Conservation (phyloP, 2,329 filamentous ascomycete genomes). For the Fusarium subtropicale region DNA sequence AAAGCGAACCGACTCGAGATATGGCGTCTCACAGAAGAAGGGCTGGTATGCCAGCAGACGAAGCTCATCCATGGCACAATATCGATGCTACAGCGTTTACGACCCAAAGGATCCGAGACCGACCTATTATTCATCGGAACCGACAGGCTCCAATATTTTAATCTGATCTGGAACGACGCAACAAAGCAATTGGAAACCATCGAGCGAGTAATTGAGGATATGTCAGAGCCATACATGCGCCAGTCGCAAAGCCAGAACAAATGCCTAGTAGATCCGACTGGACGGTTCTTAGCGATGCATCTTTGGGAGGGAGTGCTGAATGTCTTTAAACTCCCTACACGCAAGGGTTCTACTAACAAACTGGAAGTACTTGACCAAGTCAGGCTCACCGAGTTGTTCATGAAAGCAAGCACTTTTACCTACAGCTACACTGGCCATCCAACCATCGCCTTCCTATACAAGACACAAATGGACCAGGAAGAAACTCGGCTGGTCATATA, state of each 20-base stretch:
- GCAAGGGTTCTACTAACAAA: constrained; percentile 58
- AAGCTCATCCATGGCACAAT: constrained; percentile 86
- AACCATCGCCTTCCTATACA: constrained; percentile 69
- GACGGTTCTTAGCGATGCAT: constrained; percentile 68
- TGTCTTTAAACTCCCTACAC: constrained; percentile 62
- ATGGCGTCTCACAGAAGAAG: constrained; percentile 75
- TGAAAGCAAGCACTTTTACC: constrained; percentile 68
- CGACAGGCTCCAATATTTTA: constrained; percentile 91
- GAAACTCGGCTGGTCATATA: constrained; percentile 70
- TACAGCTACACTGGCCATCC: constrained; percentile 69
- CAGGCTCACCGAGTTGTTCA: constrained; percentile 68
- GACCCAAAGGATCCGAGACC: constrained; percentile 76
- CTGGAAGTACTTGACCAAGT: constrained; percentile 66
- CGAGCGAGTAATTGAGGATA: constrained; percentile 64
- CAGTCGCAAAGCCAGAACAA: constrained; percentile 86
- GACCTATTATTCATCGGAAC: constrained; percentile 95
- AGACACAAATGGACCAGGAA: constrained; percentile 62
- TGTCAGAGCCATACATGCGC: constrained; percentile 71
- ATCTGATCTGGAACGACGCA: constrained; percentile 80
- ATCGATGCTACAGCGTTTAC: constrained; percentile 83
- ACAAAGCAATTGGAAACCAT: constrained; percentile 63
- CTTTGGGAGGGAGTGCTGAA: constrained; percentile 71
- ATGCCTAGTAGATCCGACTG: constrained; percentile 85
- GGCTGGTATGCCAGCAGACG: constrained; percentile 73
- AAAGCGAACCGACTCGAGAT: constrained; percentile 89